These are phyloP conservation scores for Marvania coccoides DNA, from an alignment of 139 green algal species.

Conservation along the genomic window DNA sequence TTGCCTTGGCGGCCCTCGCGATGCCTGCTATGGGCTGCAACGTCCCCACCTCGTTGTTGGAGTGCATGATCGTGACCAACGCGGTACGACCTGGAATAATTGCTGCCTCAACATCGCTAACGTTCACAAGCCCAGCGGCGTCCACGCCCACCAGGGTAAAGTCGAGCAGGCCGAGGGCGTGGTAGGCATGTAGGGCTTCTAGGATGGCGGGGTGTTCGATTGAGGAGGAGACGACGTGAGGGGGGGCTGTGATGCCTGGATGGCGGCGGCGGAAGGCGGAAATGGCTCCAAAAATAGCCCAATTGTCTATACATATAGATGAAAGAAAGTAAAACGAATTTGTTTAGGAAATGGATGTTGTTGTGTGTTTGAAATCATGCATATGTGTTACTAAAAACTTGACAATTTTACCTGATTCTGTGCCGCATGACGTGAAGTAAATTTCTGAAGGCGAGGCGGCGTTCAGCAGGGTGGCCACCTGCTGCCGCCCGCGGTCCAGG, in stretches of 20 bases:
- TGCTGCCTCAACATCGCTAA: constrained; percentile 34
- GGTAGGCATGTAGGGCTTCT: constrained; percentile 16
- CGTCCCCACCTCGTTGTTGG: constrained; percentile 70
- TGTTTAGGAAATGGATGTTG: no score
- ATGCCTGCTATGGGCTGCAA: constrained; percentile 46
- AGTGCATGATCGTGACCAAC: constrained; percentile 76
- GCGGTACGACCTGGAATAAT: constrained; percentile 24
- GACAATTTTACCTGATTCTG: constrained; percentile 24
- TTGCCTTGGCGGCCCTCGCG: constrained; percentile 2
- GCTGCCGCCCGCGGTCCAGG: constrained; percentile 33
- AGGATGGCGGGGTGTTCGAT: constrained; percentile 76
- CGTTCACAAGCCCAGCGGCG: constrained; percentile 43
- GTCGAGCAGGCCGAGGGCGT: constrained; percentile 19
- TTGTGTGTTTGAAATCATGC: no score
- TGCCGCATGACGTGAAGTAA: constrained; percentile 48
- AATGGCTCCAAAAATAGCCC: constrained; percentile 53
- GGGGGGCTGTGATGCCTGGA: neutral
- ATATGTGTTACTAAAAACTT: no score
- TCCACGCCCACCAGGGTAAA: constrained; percentile 53
- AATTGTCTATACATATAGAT: constrained; percentile 3
- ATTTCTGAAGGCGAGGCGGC: constrained; percentile 25
- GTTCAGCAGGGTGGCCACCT: constrained; percentile 46
- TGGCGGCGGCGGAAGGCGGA: constrained; percentile 1
- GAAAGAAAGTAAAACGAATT: neutral
- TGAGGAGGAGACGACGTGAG: constrained; percentile 54